Evolutionary conservation across 371 early-diverging fungal species (phyloP).

Genomic region (Mucor circinelloides): DNA sequence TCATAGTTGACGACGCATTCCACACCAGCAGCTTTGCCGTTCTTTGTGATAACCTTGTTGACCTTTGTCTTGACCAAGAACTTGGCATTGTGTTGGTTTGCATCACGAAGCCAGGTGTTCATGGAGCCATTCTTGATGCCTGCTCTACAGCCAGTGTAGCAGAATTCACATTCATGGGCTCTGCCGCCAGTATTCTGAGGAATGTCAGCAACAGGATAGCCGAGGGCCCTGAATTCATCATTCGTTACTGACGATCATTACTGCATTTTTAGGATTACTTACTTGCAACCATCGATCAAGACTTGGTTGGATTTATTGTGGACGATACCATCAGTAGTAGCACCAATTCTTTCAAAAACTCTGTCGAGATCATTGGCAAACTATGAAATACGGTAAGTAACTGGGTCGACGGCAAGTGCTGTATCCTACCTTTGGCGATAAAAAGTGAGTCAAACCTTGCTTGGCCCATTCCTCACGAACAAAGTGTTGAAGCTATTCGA

Average conservation of each 20-base stretch:
- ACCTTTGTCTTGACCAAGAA: slow-evolving; percentile 67
- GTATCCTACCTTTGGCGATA: slow-evolving; percentile 30
- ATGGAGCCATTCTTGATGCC: slow-evolving; percentile 73
- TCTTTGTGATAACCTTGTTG: slow-evolving; percentile 50
- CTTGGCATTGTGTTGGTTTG: slow-evolving; percentile 58
- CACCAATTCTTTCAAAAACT: slow-evolving; percentile 61
- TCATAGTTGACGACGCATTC: slow-evolving; percentile 33
- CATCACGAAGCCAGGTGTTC: slow-evolving; percentile 73
- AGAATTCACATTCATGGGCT: slow-evolving; percentile 70
- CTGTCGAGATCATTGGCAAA: slow-evolving; percentile 53
- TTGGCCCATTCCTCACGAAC: slow-evolving; percentile 79
- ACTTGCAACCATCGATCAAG: slow-evolving; percentile 66
- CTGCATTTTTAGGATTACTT: not conserved
- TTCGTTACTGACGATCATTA: slow-evolving; percentile 9
- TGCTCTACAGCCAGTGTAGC: slow-evolving; percentile 71
- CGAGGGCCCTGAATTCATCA: slow-evolving; percentile 49
- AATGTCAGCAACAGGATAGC: slow-evolving; percentile 57
- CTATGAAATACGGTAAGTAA: not conserved
- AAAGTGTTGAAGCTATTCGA: slow-evolving; percentile 47
- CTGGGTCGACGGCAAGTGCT: not conserved
- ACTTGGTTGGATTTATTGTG: slow-evolving; percentile 68
- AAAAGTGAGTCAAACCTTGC: slow-evolving; percentile 59
- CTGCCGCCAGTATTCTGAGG: slow-evolving; percentile 71
- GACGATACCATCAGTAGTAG: slow-evolving; percentile 50
- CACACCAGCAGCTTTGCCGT: slow-evolving; percentile 58